A percentile compares a stretch with the other conserved stretches of the same genome.
Evolutionary conservation across 179 eudicot species (phyloP).

Genomic region (Amaranthus tricolor): DNA sequence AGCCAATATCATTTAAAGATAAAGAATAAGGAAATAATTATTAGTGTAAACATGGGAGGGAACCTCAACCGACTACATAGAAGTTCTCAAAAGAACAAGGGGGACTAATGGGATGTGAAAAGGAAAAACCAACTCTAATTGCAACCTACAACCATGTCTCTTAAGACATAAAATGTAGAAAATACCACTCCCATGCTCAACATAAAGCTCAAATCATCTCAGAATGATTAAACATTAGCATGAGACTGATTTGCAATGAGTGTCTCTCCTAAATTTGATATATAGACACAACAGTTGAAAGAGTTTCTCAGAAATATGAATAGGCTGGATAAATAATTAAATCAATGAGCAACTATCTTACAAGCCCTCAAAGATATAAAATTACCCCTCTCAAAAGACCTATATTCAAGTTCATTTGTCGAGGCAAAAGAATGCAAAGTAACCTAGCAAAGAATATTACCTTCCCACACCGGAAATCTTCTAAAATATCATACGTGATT

Average conservation of each 20-base stretch:
- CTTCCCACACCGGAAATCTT: constrained; percentile 89
- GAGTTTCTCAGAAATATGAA: neutral
- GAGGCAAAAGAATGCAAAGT: neutral
- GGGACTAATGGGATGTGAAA: neutral
- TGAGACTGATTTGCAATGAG: neutral
- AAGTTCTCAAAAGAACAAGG: neutral
- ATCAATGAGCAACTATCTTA: neutral
- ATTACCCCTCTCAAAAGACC: neutral
- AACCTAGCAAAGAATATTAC: constrained; percentile 35
- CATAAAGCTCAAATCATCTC: neutral
- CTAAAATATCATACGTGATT: constrained; percentile 59
- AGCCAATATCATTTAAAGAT: neutral
- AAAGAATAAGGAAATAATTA: neutral
- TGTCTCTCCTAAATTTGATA: neutral
- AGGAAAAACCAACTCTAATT: no score
- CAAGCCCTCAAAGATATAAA: neutral
- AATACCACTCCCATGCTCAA: neutral
- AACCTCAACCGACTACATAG: neutral
- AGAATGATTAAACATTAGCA: neutral
- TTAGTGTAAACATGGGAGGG: neutral
- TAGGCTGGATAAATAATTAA: neutral
- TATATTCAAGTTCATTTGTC: neutral
- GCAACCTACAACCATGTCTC: neutral
- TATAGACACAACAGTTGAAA: neutral
- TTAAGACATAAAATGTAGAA: neutral